Evolutionary conservation across 495 filamentous ascomycete genomes (phyloP).

Genomic region (Podospora pseudoanserina): DNA sequence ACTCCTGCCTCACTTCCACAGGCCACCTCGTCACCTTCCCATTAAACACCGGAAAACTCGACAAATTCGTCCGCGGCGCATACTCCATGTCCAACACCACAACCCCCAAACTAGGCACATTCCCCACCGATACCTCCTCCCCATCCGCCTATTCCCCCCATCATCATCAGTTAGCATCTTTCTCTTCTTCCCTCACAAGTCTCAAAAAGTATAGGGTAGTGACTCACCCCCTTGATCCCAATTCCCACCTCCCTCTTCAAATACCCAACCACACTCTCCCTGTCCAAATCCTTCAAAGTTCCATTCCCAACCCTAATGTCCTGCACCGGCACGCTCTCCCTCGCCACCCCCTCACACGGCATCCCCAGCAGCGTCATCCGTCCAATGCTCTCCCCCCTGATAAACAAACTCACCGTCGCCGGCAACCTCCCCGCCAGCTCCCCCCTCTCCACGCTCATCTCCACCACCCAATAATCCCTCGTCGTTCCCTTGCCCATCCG

Average conservation of each 20-base stretch:
- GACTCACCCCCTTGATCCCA: slow-evolving; percentile 22
- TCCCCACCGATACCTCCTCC: slow-evolving; percentile 8
- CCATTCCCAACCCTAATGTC: slow-evolving; percentile 12
- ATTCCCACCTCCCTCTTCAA: slow-evolving; percentile 20
- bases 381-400: slow-evolving; percentile 23
- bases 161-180: neutral
- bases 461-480: slow-evolving; percentile 32
- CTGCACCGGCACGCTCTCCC: slow-evolving; percentile 16
- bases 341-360: slow-evolving; percentile 19
- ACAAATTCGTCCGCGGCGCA: slow-evolving; percentile 11
- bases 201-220: neutral
- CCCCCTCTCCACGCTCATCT: slow-evolving; percentile 31
- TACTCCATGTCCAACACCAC: slow-evolving; percentile 23
- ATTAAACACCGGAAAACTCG: slow-evolving; percentile 22
- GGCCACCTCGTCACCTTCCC: slow-evolving; percentile 22
- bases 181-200: neutral
- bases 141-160: slow-evolving; percentile 17
- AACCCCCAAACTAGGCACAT: slow-evolving; percentile 24
- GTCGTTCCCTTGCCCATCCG: neutral
- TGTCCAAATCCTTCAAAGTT: slow-evolving; percentile 8
- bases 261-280: slow-evolving; percentile 15
- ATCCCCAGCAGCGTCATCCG: slow-evolving; percentile 23
- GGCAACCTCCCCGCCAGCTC: slow-evolving; percentile 28
- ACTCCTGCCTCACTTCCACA: slow-evolving; percentile 12
- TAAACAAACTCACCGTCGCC: slow-evolving; percentile 30